A percentile compares a stretch with the other conserved stretches of the same genome.
Conservation (phyloP, 805 yeast genomes). For the Scheffersomyces stipitis region DNA sequence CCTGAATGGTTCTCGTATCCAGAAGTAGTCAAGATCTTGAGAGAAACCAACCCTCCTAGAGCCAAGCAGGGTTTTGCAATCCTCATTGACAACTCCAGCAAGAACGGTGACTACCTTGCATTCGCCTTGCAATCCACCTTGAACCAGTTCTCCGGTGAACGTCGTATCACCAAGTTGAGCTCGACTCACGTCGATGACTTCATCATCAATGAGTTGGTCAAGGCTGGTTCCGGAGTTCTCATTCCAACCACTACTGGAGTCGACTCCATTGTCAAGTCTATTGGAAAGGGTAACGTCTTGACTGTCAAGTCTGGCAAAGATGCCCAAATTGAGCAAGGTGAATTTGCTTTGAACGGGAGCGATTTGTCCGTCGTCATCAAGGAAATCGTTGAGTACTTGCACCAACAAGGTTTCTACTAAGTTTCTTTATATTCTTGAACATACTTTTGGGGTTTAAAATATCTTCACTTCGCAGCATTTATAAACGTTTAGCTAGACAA, state of each 20-base stretch:
- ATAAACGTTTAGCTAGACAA: too few relatives aligned
- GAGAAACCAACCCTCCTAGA: slow-evolving; percentile 94
- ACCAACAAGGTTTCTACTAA: slow-evolving; percentile 79
- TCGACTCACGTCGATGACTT: slow-evolving; percentile 49
- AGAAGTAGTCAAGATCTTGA: slow-evolving; percentile 86
- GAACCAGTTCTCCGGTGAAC: slow-evolving; percentile 84
- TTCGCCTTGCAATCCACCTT: slow-evolving; percentile 86
- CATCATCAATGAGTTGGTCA: slow-evolving; percentile 71
- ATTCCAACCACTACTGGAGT: slow-evolving; percentile 40
- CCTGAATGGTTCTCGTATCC: slow-evolving; percentile 98
- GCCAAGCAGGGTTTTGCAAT: slow-evolving; percentile 84
- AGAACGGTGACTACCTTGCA: slow-evolving; percentile 49
- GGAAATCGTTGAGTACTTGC: slow-evolving; percentile 68
- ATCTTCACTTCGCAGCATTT: too few relatives aligned
- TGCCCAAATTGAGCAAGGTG: slow-evolving; percentile 8
- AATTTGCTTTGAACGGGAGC: slow-evolving; percentile 7
- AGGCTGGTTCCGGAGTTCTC: slow-evolving; percentile 92
- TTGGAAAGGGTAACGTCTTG: slow-evolving; percentile 58
- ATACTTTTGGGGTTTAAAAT: too few relatives aligned
- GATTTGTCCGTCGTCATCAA: slow-evolving; percentile 54
- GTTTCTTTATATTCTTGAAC: too few relatives aligned
- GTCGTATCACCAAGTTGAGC: slow-evolving; percentile 64
- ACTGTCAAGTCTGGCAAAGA: slow-evolving; percentile 17
- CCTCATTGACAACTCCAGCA: slow-evolving; percentile 57
- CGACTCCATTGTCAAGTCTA: slow-evolving; percentile 56